phyloP scores from a whole-genome alignment of 1,284 basidiomycete species.

The Mycena citricolor region DNA sequence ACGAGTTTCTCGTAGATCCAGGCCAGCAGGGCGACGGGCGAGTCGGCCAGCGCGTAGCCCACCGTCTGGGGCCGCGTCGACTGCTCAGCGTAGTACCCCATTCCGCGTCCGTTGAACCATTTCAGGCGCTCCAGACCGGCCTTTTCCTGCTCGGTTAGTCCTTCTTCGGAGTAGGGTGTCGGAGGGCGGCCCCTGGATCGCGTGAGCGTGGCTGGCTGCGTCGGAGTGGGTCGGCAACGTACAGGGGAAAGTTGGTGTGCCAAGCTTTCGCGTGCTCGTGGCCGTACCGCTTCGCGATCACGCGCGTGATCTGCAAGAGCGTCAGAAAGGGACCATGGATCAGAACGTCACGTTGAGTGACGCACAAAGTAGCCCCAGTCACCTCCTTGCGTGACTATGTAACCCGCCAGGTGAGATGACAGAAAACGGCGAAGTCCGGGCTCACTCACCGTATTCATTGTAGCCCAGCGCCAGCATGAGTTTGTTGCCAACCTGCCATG shows the following conservation, averaged over 20 bases:
- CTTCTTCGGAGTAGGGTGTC: conserved; percentile 25
- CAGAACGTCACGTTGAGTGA: conserved; percentile 29
- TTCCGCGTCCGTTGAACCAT: conserved; percentile 33
- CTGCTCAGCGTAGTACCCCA: conserved; percentile 45
- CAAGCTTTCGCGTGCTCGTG: conserved; percentile 37
- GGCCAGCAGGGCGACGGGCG: conserved; percentile 53
- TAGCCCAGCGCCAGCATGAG: conserved; percentile 55
- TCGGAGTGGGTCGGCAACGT: conserved; percentile 14
- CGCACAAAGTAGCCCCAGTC: conserved; percentile 43
- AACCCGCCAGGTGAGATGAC: not conserved
- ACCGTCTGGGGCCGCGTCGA: conserved; percentile 52
- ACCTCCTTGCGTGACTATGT: conserved; percentile 42
- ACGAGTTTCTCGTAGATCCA: conserved; percentile 63
- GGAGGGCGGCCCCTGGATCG: not conserved
- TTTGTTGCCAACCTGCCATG: conserved; percentile 45
- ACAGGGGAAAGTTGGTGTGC: conserved; percentile 39
- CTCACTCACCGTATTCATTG: conserved; percentile 44
- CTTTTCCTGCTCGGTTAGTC: conserved; percentile 33
- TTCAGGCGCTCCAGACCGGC: conserved; percentile 31
- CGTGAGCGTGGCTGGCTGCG: not conserved
- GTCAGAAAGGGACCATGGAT: conserved; percentile 16
- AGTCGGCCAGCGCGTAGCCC: conserved; percentile 54
- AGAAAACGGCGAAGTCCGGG: conserved; percentile 23
- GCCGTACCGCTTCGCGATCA: conserved; percentile 35
- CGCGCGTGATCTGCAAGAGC: conserved; percentile 31